Evolutionary conservation across 1,284 basidiomycete species (phyloP), one percentile per base, ranked within the genome.

Genomic region (Pyrrhoderma noxium): DNA sequence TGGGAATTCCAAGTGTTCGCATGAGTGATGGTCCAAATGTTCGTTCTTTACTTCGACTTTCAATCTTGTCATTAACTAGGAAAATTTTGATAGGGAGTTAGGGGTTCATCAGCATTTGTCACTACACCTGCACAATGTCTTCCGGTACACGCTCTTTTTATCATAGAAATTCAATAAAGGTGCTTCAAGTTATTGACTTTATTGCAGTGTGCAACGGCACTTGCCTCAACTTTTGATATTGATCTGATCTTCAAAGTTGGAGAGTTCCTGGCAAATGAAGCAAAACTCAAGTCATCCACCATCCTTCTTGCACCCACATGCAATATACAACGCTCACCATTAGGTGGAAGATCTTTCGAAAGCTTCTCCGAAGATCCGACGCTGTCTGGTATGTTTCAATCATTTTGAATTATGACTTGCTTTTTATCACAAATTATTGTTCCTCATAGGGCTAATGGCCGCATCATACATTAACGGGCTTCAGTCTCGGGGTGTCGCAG

Each of bases 1-100:
- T 85, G 8, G 68, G 68, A 7, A 80, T 87, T 50, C 83, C 84
- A 3, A 69, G 75, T 27, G 68, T 83, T 55, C 74, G 79, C 18
- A 81, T 83, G 79, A 80, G 77, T 60, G 79, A 81, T 64, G 79
- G 79, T 3, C 79, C 80, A 8, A 82, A 82, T 61, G 80, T 79
- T 59, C 35, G 61, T 59, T n/a, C 21, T 49, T 53, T 16, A 19
- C 39, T 34, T 41, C 19, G 34, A 18, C 27, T 50, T 36, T 5
- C 27, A 11, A 40, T 45, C 3, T 31, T 35, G 11, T 21, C 16
- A 14, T 36, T 13, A 52, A 53, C 61, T 40, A 18, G 7, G 5
- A 40, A 40, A 4, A 37, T 57, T 27, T 27, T 45, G 35, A 45
- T 52, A 82, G 76, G 82, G 82, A 42, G 79, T 84, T 31, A 68